Base-by-base conservation (phyloP, 139 green algal species). In the Prasinococcaceae sp. region DNA sequence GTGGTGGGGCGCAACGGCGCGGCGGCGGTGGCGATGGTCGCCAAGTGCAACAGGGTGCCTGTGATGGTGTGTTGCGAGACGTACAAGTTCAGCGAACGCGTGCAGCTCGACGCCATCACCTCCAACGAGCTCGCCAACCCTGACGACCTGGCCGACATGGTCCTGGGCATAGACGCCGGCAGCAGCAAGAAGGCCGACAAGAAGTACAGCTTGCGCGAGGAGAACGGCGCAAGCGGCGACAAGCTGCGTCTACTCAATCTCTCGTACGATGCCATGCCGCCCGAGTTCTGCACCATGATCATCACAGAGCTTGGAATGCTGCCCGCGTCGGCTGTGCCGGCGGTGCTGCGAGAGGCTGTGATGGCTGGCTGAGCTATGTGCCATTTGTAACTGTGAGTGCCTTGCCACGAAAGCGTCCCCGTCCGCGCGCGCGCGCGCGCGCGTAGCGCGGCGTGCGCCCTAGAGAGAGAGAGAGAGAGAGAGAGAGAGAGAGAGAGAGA, bases 21-120 rank as follows among this genome's bases (percentile, higher is more conserved):
- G 0, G 88, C 86, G 0, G 55, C 69, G 0, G 82, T 95, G 29
- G 88, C 88, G 2, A 84, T 90, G 72, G 76, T 86, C 59, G 76
- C 80, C 3, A 50, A 38, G 23, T 20, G 17, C 17, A 51, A 73
- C 27, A 32, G 30, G 42, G 74, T 90, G 47, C 89, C 88, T 4
- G 88, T 95, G 20, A 67, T 96, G 40, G 73, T 98, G 22, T 90
- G 76, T 69, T 88, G 75, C 56, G 82, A 96, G 70, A 94, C 83
- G 24, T 84, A 85, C 79, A 98, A 98, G 77, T 98, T 98, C 52
- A 74, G 84, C 33, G 82, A 92, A 51, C 66, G 79, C 3, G 82
- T 90, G 40, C 68, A 73, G 3, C 27, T 77, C 16, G 67, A 75
- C 58, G 61, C 67, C 30, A 92, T 98, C 68, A 94, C 83, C 5